phyloP scores from a whole-genome alignment of 257 asterid genomes.

The Capsicum chinense region DNA sequence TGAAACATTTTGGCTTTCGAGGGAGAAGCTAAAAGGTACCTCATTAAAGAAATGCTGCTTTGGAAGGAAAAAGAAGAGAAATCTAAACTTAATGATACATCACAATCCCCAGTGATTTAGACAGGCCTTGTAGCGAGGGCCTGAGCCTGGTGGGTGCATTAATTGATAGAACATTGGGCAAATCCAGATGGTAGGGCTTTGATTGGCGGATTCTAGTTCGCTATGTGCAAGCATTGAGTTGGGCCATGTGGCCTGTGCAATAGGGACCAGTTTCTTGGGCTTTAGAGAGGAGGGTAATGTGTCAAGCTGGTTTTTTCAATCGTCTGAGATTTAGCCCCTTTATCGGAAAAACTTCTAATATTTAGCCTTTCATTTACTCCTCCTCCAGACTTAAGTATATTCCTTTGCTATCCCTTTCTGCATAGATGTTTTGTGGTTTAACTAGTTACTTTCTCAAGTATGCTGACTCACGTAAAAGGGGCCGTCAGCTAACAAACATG shows the following conservation, averaged over 20 bases:
- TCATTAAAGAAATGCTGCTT: neutral
- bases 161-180: neutral
- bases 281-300: conserved; percentile 14
- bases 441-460: conserved; percentile 2
- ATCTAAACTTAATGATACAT: neutral
- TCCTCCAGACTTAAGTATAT: neutral
- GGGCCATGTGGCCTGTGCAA: neutral
- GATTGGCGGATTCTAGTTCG: neutral
- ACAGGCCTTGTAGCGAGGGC: neutral
- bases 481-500: neutral
- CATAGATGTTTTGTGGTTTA: neutral
- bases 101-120: neutral
- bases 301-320: neutral
- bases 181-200: conserved; percentile 24
- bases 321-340: neutral
- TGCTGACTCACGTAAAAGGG: neutral
- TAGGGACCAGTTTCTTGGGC: neutral
- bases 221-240: conserved; percentile 3
- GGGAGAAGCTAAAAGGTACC: neutral
- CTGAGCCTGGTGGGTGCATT: neutral
- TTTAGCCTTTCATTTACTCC: neutral
- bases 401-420: neutral
- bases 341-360: conserved; percentile 12
- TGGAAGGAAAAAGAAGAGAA: neutral
- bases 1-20: neutral